These are phyloP conservation scores for Termitomyces sp. DNA, from an alignment of 768 basidiomycete genomes.

Conservation along the genomic window DNA sequence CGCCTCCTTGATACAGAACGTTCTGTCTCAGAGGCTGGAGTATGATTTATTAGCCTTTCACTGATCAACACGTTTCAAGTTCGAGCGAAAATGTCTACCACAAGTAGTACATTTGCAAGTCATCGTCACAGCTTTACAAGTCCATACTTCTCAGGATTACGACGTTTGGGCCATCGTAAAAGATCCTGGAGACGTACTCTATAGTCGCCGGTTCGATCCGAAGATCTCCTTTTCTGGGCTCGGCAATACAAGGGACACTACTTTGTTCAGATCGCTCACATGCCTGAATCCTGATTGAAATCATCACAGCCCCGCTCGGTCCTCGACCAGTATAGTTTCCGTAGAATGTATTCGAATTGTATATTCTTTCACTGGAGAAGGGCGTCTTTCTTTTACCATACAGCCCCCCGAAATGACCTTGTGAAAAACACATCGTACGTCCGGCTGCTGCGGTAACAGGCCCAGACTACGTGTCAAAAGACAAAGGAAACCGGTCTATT, in stretches of 20 bases:
- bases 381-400: not conserved
- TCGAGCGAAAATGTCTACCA: not conserved
- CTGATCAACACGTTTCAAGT: not conserved
- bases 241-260: not conserved
- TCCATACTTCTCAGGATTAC: not conserved
- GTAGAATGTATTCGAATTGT: not conserved
- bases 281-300: not conserved
- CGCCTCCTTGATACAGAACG: not conserved
- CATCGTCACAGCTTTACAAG: too few relatives aligned
- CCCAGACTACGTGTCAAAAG: constrained; percentile 29
- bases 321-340: not conserved
- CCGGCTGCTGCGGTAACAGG: constrained; percentile 4
- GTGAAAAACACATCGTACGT: not conserved
- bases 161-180: too few relatives aligned
- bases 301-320: not conserved
- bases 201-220: not conserved
- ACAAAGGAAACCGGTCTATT: constrained; percentile 38
- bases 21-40: not conserved
- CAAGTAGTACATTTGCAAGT: too few relatives aligned
- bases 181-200: not conserved
- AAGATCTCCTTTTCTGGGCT: not conserved
- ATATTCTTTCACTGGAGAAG: not conserved
- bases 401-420: not conserved
- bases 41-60: not conserved
- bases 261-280: not conserved